These are phyloP conservation scores for Plenodomus biglobosus DNA, from an alignment of 2,329 filamentous ascomycete species.

Conservation along the genomic window DNA sequence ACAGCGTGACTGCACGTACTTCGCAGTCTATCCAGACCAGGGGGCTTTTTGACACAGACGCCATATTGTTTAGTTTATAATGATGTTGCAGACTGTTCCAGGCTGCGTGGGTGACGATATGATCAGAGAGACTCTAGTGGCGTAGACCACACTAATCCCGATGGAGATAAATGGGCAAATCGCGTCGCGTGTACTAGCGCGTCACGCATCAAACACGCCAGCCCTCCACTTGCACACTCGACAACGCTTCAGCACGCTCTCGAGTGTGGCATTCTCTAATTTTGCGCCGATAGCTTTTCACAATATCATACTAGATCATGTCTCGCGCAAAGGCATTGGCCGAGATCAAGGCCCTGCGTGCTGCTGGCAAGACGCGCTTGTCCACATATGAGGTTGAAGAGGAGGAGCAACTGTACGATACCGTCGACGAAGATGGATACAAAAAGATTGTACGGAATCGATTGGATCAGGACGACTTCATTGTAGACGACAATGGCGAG, in stretches of 20 bases:
- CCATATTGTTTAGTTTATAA: slow-evolving; percentile 25
- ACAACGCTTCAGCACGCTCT: slow-evolving; percentile 8
- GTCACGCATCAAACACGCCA: slow-evolving; percentile 23
- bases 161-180: slow-evolving; percentile 12
- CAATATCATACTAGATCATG: slow-evolving; percentile 31
- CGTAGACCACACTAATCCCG: slow-evolving; percentile 7
- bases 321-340: slow-evolving; percentile 53
- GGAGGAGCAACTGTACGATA: slow-evolving; percentile 84
- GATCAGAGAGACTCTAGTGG: not conserved
- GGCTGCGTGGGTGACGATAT: slow-evolving; percentile 2
- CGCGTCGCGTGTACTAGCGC: slow-evolving; percentile 29
- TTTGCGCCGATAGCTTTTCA: slow-evolving; percentile 10
- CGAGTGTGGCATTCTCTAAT: slow-evolving; percentile 10
- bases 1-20: slow-evolving; percentile 40
- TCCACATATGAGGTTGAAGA: slow-evolving; percentile 85
- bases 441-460: slow-evolving; percentile 91
- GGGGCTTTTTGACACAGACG: slow-evolving; percentile 62
- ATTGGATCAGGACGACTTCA: slow-evolving; percentile 93
- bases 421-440: slow-evolving; percentile 95
- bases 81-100: slow-evolving; percentile 1
- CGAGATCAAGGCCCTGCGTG: slow-evolving; percentile 79
- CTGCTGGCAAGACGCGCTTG: slow-evolving; percentile 87
- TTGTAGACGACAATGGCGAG: slow-evolving; percentile 96
- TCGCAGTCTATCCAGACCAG: slow-evolving; percentile 87
- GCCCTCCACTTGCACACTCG: slow-evolving; percentile 25